Conservation (phyloP, 1,284 basidiomycete genomes). For the Ceratobasidium sp. region DNA sequence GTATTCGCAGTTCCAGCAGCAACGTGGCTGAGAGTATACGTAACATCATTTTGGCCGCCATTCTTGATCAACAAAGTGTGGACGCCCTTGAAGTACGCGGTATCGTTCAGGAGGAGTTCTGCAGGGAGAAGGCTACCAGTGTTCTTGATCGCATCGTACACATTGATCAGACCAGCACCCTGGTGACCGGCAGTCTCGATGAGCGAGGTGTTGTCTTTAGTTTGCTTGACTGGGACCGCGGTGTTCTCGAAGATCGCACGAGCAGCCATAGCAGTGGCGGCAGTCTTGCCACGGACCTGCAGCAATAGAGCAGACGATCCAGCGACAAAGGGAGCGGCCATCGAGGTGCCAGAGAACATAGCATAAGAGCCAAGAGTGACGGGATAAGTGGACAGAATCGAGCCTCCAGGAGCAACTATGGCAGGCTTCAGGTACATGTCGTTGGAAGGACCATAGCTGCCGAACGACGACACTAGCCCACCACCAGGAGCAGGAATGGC, state of each 20-base stretch:
- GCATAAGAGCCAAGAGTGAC: slow-evolving; percentile 53
- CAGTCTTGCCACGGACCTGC: slow-evolving; percentile 57
- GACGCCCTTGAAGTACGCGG: slow-evolving; percentile 53
- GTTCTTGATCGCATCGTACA: slow-evolving; percentile 64
- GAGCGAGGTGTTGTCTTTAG: slow-evolving; percentile 58
- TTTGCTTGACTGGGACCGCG: slow-evolving; percentile 56
- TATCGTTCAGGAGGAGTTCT: slow-evolving; percentile 73
- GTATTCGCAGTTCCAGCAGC: slow-evolving; percentile 52
- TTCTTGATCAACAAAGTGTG: slow-evolving; percentile 45
- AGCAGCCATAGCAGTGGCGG: slow-evolving; percentile 52
- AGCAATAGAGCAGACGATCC: slow-evolving; percentile 71
- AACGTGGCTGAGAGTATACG: slow-evolving; percentile 45
- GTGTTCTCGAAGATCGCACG: slow-evolving; percentile 66
- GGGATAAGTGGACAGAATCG: slow-evolving; percentile 65
- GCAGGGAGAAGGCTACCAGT: slow-evolving; percentile 63
- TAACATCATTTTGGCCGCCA: slow-evolving; percentile 42
- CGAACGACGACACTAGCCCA: slow-evolving; percentile 63
- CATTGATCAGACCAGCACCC: slow-evolving; percentile 71
- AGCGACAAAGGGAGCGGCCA: slow-evolving; percentile 62
- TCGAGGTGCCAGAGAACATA: slow-evolving; percentile 53
- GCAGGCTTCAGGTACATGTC: slow-evolving; percentile 66
- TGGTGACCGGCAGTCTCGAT: slow-evolving; percentile 67
- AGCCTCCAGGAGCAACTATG: slow-evolving; percentile 65
- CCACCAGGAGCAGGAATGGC: slow-evolving; percentile 56
- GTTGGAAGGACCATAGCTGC: slow-evolving; percentile 64